Evolutionary conservation across 495 filamentous ascomycete species (phyloP).

Genomic region (Lophium mytilinum): DNA sequence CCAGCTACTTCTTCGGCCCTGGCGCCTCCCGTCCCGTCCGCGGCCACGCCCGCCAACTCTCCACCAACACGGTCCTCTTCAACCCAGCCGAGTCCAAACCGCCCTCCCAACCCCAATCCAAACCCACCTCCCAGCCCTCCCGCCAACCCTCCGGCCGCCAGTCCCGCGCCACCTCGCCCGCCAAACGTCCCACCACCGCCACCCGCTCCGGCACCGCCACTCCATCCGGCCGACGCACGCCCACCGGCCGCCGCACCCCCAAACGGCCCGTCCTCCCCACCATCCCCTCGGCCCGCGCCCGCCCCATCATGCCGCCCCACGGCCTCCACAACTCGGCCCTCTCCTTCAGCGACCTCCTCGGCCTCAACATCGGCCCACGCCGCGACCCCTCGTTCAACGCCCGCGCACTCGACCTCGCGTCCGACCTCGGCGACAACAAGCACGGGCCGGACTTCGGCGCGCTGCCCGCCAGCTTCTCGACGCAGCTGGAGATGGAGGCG

Average conservation of each 20-base stretch:
- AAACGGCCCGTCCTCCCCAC: conserved; percentile 34
- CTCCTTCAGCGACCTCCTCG: conserved; percentile 40
- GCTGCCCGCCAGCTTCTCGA: conserved; percentile 68
- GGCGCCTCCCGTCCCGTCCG: conserved; percentile 30
- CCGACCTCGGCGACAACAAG: conserved; percentile 61
- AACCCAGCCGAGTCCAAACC: conserved; percentile 36
- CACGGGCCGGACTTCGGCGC: conserved; percentile 39
- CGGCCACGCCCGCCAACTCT: conserved; percentile 56
- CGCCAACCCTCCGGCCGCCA: conserved; percentile 20
- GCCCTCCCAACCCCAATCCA: no score
- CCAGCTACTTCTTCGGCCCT: conserved; percentile 4
- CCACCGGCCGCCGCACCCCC: conserved; percentile 40
- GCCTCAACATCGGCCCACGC: conserved; percentile 28
- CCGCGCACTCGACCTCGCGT: conserved; percentile 55
- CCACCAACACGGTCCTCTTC: conserved; percentile 72
- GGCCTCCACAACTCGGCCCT: conserved; percentile 47
- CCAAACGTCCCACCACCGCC: conserved; percentile 2
- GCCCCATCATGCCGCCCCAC: conserved; percentile 47
- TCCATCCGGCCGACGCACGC: conserved; percentile 16
- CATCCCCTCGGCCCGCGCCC: conserved; percentile 35
- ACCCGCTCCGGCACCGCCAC: conserved; percentile 18
- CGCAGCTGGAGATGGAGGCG: conserved; percentile 60
- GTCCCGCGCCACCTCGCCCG: conserved; percentile 10
- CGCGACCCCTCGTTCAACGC: conserved; percentile 43
- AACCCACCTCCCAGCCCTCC: conserved; percentile 26